These are phyloP conservation scores for Penicillium subrubescens DNA, from an alignment of 495 filamentous ascomycete species.

Conservation along the genomic window DNA sequence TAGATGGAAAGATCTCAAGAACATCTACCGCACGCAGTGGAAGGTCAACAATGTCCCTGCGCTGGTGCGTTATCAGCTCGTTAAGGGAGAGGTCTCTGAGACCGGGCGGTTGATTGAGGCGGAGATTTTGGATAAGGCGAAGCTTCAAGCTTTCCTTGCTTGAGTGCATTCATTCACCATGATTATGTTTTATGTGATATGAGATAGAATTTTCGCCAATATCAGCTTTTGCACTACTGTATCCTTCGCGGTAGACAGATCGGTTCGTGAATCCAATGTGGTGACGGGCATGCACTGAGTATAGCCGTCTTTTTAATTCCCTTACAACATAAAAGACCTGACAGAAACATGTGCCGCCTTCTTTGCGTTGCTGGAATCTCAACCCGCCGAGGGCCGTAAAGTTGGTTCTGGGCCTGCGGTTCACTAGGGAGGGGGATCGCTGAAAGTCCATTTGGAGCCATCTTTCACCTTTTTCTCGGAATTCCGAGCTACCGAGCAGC, in stretches of 20 bases:
- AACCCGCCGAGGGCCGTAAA: too few species aligned
- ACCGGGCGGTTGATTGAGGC: slow-evolving; percentile 31
- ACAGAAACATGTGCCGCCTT: neutral
- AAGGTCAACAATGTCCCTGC: slow-evolving; percentile 28
- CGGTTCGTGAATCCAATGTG: neutral
- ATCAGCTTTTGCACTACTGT: neutral
- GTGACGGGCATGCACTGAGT: neutral
- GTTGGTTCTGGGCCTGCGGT: too few species aligned
- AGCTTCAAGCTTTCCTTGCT: slow-evolving; percentile 20
- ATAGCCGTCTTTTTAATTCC: neutral
- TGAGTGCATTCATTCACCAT: neutral
- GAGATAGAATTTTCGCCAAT: neutral
- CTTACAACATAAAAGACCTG: neutral
- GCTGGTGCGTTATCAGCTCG: slow-evolving; percentile 31
- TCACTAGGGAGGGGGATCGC: too few species aligned
- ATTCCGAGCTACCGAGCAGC: too few species aligned
- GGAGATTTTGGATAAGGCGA: slow-evolving; percentile 32
- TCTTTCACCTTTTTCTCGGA: too few species aligned
- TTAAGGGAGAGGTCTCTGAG: slow-evolving; percentile 30
- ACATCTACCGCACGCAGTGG: slow-evolving; percentile 34
- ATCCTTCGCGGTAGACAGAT: neutral
- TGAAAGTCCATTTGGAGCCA: too few species aligned
- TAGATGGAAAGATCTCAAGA: slow-evolving; percentile 35
- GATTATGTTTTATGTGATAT: neutral
- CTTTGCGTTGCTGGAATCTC: neutral